Evolutionary conservation across 495 filamentous ascomycete genomes (phyloP).

Genomic region (Penicillium lividum): DNA sequence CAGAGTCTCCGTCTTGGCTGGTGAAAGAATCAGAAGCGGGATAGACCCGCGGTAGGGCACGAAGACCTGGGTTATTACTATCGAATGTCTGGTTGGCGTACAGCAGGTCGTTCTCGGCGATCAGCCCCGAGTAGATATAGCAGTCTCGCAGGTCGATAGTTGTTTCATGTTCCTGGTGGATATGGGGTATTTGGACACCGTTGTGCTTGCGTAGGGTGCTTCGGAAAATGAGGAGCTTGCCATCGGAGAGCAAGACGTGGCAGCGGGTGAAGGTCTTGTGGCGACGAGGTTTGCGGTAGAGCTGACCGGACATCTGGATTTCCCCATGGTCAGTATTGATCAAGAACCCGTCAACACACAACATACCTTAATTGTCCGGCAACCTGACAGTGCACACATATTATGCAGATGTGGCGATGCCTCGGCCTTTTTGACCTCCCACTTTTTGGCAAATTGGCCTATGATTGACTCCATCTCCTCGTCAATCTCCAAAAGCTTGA

Average conservation of each 20-base stretch:
- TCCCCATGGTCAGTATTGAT: neutral
- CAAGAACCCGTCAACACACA: slow-evolving; percentile 5
- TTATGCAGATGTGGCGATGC: slow-evolving; percentile 69
- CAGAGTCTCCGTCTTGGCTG: slow-evolving; percentile 67
- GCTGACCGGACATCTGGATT: slow-evolving; percentile 58
- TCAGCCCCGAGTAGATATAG: slow-evolving; percentile 70
- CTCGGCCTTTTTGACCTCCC: slow-evolving; percentile 68
- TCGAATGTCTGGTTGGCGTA: slow-evolving; percentile 73
- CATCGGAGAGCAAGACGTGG: slow-evolving; percentile 63
- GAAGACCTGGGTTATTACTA: slow-evolving; percentile 63
- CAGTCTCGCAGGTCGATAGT: slow-evolving; percentile 65
- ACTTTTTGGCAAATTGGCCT: slow-evolving; percentile 69
- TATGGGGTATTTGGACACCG: slow-evolving; percentile 59
- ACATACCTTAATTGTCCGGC: slow-evolving; percentile 62
- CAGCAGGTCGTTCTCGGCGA: slow-evolving; percentile 66
- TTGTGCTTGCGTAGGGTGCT: slow-evolving; percentile 57
- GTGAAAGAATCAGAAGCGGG: slow-evolving; percentile 64
- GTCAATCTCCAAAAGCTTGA: slow-evolving; percentile 65
- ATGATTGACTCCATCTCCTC: slow-evolving; percentile 69
- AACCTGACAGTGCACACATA: slow-evolving; percentile 65
- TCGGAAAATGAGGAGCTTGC: slow-evolving; percentile 65
- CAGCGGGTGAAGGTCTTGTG: slow-evolving; percentile 64
- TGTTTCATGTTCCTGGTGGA: slow-evolving; percentile 62
- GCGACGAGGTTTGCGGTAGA: slow-evolving; percentile 68
- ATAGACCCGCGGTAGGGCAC: slow-evolving; percentile 65